Conservation (phyloP, 805 yeast genomes). For the Starmerella roubikii region DNA sequence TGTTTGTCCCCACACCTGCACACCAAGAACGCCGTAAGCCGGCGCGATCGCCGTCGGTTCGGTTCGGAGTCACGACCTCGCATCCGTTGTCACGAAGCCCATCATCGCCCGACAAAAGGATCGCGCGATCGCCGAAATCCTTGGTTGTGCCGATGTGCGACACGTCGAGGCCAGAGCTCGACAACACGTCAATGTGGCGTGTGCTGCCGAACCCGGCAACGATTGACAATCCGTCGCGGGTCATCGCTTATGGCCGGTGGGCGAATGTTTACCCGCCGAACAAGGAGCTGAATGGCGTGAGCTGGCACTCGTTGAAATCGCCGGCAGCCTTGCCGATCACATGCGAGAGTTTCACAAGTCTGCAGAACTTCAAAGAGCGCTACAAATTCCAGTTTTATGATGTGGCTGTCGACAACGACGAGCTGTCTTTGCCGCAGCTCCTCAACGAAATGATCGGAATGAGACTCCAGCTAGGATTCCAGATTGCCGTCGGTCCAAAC, state of each 20-base stretch:
- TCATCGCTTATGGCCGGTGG: slow-evolving; percentile 74
- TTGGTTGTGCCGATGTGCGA: not conserved
- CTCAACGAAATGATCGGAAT: slow-evolving; percentile 78
- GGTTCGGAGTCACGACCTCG: no score
- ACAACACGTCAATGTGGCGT: slow-evolving; percentile 36
- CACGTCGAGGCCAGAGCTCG: slow-evolving; percentile 7
- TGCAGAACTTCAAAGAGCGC: slow-evolving; percentile 51
- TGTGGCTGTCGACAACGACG: slow-evolving; percentile 15
- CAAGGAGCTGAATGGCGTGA: slow-evolving; percentile 52
- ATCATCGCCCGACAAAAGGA: not conserved
- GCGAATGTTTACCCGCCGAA: slow-evolving; percentile 72
- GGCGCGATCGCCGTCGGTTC: not conserved
- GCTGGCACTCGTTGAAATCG: slow-evolving; percentile 85
- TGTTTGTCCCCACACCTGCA: not conserved
- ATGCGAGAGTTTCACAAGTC: slow-evolving; percentile 62
- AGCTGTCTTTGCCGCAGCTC: slow-evolving; percentile 32
- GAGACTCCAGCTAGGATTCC: slow-evolving; percentile 77
- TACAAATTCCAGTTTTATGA: slow-evolving; percentile 77
- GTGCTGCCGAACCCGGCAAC: slow-evolving; percentile 61
- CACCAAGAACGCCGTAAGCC: not conserved
- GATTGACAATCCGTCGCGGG: slow-evolving; percentile 35
- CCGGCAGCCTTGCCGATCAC: slow-evolving; percentile 88
- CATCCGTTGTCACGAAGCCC: no score
- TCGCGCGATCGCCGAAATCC: not conserved
- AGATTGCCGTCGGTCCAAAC: slow-evolving; percentile 62